Percentiles rank a stretch among this genome's conserved stretches.
Conservation (phyloP, 805 yeast species). For the Alloascoidea hylecoeti region DNA sequence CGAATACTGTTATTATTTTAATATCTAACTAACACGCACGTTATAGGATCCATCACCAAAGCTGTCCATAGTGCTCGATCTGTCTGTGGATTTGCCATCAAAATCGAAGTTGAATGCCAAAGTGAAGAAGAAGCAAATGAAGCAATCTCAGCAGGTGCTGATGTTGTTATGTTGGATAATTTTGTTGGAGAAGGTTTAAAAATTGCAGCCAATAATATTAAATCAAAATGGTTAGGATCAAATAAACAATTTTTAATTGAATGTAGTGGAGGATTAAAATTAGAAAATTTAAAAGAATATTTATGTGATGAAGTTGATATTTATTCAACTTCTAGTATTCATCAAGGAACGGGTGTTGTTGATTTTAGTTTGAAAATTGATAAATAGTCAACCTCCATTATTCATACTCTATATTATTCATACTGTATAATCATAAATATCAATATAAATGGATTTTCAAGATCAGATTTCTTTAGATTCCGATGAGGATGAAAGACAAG, state of each 20-base stretch:
- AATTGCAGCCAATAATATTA: conserved; percentile 49
- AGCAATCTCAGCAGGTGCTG: conserved; percentile 93
- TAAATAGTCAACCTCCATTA: conserved; percentile 17
- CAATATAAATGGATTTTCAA: too few relatives aligned
- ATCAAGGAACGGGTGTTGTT: conserved; percentile 76
- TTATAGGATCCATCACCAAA: conserved; percentile 67
- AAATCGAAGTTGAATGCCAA: conserved; percentile 89
- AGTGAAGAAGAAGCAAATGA: conserved; percentile 76
- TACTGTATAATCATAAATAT: too few relatives aligned
- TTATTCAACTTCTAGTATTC: conserved; percentile 82
- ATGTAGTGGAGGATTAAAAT: conserved; percentile 83
- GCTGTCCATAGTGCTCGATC: conserved; percentile 68
- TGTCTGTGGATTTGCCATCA: conserved; percentile 80
- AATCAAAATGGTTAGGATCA: conserved; percentile 30
- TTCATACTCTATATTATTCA: too few relatives aligned
- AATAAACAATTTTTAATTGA: conserved; percentile 46
- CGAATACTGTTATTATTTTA: too few relatives aligned
- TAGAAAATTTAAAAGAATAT: conserved; percentile 47
- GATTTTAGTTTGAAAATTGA: conserved; percentile 77
- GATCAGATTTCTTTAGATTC: too few relatives aligned
- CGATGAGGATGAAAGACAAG: too few relatives aligned
- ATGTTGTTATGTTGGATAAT: conserved; percentile 88
- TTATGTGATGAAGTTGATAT: conserved; percentile 74
- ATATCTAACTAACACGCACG: too few relatives aligned
- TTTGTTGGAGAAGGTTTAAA: conserved; percentile 55